These are phyloP conservation scores for Marasmius oreades DNA, from an alignment of 1,284 basidiomycete species.

Conservation along the genomic window DNA sequence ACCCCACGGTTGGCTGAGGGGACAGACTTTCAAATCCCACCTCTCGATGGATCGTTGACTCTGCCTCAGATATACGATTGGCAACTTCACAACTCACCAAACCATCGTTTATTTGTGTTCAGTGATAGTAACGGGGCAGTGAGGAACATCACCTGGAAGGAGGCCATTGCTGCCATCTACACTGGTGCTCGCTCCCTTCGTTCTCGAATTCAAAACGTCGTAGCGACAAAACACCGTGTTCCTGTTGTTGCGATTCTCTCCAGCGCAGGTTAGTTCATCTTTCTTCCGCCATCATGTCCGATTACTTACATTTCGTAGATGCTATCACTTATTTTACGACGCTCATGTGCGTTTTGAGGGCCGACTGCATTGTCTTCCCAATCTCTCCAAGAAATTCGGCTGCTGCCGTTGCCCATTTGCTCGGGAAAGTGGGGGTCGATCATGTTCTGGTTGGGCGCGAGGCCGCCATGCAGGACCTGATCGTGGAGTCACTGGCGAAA, in stretches of 20 bases:
- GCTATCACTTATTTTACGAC: slow-evolving; percentile 18
- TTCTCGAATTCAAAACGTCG: slow-evolving; percentile 4
- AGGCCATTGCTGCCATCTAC: slow-evolving; percentile 14
- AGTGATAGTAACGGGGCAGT: slow-evolving; percentile 8
- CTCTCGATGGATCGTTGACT: slow-evolving; percentile 18
- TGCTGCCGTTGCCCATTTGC: slow-evolving; percentile 18
- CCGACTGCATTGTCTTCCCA: slow-evolving; percentile 14
- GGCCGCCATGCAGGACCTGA: slow-evolving; percentile 18
- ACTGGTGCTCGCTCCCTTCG: slow-evolving; percentile 12
- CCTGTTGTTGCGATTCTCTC: slow-evolving; percentile 22
- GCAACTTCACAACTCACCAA: slow-evolving; percentile 16
- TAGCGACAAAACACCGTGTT: background rate
- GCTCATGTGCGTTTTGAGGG: slow-evolving; percentile 16
- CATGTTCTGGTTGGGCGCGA: slow-evolving; percentile 19
- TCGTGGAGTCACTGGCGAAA: slow-evolving; percentile 9
- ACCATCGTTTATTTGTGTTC: slow-evolving; percentile 17
- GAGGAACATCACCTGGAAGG: slow-evolving; percentile 16
- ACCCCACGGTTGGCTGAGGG: background rate
- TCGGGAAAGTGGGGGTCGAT: slow-evolving; percentile 5
- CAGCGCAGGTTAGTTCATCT: slow-evolving; percentile 16
- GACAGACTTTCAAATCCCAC: slow-evolving; percentile 2
- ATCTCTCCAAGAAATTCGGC: slow-evolving; percentile 24
- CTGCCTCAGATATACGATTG: slow-evolving; percentile 21
- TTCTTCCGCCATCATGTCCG: background rate
- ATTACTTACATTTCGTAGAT: slow-evolving; percentile 9